Base-by-base conservation (phyloP, 2,329 filamentous ascomycete genomes). In the Penicillium sp. region DNA sequence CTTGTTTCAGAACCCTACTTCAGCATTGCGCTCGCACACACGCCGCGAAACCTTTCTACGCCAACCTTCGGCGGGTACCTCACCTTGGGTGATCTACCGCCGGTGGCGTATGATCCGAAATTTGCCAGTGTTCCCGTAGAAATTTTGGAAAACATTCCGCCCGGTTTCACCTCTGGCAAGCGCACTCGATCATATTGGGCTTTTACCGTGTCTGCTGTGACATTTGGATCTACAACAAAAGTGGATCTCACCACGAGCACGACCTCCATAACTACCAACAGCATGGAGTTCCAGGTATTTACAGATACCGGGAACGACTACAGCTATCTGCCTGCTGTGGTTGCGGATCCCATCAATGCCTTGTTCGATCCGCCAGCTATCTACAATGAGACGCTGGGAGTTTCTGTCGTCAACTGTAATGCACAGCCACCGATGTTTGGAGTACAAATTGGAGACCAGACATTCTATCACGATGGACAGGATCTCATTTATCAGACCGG, bases 1-100 rank as follows among this genome's bases (percentile, higher is more conserved):
- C 57, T 71, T 12, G 70, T 75, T 7, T 33, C 31, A 33, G 57
- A 69, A 0, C 69, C 75, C 0, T 57, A 76, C 9, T 79, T 78
- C 66, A 74, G 69, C 55, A 61, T 79, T n/a, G 74, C 72, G 0
- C 63, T 79, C 19, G 63, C 68, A 7, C 63, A 72, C 12, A 61
- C 62, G n/a, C 47, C 59, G 1, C 56, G 59, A 26, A 57, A 53
- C 15, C 47, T 45, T 1, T 52, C 58, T 8, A 49, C 45, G 15
- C 48, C 50, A 33, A 33, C 15, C 1, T 55, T 63, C 37, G 71
- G 70, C 7, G 75, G 76, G 1, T 72, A 74, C 32, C 61, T 79
- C 3, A 71, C 74, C 0, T 62, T 79, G 0, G 76, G 77, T 3
- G 75, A 75, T 9, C 63, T 79, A 5, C 75, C 76, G 2, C 69